Evolutionary conservation across 116 monocot genomes (phyloP).

Genomic region (Iris pallida): DNA sequence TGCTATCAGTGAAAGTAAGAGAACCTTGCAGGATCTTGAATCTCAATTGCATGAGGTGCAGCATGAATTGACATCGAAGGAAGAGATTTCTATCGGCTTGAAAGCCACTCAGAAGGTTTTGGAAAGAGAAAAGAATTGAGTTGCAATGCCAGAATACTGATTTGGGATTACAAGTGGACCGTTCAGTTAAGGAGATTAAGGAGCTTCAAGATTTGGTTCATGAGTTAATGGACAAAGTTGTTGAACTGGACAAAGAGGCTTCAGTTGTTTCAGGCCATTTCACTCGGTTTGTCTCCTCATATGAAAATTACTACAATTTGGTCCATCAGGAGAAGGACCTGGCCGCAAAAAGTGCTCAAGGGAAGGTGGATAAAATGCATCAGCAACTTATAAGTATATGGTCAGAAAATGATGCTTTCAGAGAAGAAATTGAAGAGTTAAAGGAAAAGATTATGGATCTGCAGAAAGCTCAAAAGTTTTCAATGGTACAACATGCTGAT

Average conservation of each 20-base stretch:
- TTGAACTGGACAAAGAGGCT: slow-evolving; percentile 64
- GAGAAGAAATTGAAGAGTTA: slow-evolving; percentile 40
- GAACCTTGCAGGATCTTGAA: slow-evolving; percentile 33
- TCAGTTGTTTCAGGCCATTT: slow-evolving; percentile 32
- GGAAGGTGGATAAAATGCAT: slow-evolving; percentile 52
- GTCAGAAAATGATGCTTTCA: slow-evolving; percentile 46
- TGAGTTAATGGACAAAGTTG: slow-evolving; percentile 31
- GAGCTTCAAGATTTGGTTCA: slow-evolving; percentile 38
- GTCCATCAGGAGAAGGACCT: slow-evolving; percentile 62
- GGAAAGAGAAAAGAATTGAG: slow-evolving; percentile 52
- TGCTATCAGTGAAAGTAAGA: slow-evolving; percentile 41
- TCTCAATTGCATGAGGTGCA: slow-evolving; percentile 43
- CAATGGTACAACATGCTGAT: slow-evolving; percentile 91
- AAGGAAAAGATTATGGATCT: slow-evolving; percentile 53
- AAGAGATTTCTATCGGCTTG: slow-evolving; percentile 44
- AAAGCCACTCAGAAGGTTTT: slow-evolving; percentile 31
- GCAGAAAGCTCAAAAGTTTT: slow-evolving; percentile 76
- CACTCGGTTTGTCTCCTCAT: slow-evolving; percentile 32
- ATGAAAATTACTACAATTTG: slow-evolving; percentile 35
- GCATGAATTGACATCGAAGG: slow-evolving; percentile 49
- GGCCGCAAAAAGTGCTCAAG: slow-evolving; percentile 29
- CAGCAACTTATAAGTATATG: slow-evolving; percentile 22
- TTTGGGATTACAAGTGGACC: slow-evolving; percentile 30
- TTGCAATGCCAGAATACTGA: slow-evolving; percentile 51
- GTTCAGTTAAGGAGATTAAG: slow-evolving; percentile 32